phyloP scores from a whole-genome alignment of 1,139 yeast genomes.

The Yarrowia galli region DNA sequence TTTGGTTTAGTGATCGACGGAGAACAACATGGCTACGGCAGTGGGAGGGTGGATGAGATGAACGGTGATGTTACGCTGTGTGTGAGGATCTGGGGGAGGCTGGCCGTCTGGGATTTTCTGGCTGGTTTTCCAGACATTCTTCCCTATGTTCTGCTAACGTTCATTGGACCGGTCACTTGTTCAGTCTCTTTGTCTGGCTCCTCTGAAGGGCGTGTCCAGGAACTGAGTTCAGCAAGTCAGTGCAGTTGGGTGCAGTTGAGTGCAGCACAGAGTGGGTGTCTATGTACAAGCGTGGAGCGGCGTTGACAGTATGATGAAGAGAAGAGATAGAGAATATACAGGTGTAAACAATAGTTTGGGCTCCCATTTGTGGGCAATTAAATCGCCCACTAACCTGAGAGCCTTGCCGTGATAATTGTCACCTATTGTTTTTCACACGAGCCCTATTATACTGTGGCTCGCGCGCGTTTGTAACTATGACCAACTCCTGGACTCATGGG shows the following conservation, averaged over 20 bases:
- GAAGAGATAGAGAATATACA: background rate
- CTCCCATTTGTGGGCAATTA: background rate
- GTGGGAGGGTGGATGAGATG: background rate
- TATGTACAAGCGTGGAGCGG: background rate
- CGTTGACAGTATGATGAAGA: background rate
- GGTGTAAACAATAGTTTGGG: background rate
- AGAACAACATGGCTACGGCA: constrained; percentile 33
- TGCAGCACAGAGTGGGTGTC: background rate
- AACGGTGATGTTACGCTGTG: constrained; percentile 6
- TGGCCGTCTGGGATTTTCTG: background rate
- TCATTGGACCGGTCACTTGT: background rate
- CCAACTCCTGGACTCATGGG: constrained; percentile 1
- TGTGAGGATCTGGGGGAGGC: background rate
- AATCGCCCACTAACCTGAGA: too few relatives aligned
- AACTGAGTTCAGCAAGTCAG: constrained; percentile 24
- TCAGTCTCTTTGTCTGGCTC: background rate
- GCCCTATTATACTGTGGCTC: background rate
- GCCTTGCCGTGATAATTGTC: too few relatives aligned
- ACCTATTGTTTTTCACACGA: background rate
- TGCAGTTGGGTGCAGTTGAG: background rate
- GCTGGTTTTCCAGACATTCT: too few relatives aligned
- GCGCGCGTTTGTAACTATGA: constrained; percentile 4
- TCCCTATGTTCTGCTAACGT: background rate
- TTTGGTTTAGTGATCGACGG: constrained; percentile 23
- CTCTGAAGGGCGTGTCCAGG: constrained; percentile 8